Evolutionary conservation across 2,329 filamentous ascomycete species (phyloP).

Genomic region (Onygenales sp.): DNA sequence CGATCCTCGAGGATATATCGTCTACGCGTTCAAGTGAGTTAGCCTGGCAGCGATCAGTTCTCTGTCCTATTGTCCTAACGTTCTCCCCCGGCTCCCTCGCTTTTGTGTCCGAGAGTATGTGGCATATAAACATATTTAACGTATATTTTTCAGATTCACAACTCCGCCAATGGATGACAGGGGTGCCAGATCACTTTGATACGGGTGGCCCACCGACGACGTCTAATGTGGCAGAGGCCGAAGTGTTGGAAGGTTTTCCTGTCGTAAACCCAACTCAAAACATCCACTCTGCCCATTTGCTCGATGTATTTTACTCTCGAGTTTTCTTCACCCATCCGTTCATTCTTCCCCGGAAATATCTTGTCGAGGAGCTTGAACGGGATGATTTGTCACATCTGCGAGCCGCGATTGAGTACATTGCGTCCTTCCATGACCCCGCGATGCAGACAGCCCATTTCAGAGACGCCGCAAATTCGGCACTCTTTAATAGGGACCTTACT

Average conservation of each 20-base stretch:
- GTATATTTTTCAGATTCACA: background rate
- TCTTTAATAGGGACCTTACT: background rate
- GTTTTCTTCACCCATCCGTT: conserved; percentile 3
- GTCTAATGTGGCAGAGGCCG: background rate
- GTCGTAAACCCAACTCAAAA: background rate
- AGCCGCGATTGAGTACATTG: background rate
- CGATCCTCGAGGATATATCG: background rate
- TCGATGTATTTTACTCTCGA: conserved; percentile 4
- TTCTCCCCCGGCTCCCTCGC: too few relatives aligned
- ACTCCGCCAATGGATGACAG: conserved; percentile 1
- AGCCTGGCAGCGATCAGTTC: too few relatives aligned
- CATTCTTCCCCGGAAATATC: conserved; percentile 2
- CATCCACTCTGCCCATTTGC: background rate
- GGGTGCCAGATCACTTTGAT: conserved; percentile 1
- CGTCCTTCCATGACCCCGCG: conserved; percentile 3
- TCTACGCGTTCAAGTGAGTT: background rate
- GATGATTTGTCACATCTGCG: background rate
- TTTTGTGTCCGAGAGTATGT: too few relatives aligned
- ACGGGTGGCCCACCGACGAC: background rate
- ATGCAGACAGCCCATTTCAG: conserved; percentile 4
- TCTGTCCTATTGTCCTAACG: too few relatives aligned
- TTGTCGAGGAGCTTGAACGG: background rate
- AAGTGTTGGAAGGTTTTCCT: background rate
- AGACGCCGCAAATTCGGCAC: background rate
- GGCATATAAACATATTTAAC: background rate